Evolutionary conservation across 2,329 filamentous ascomycete species (phyloP).

Genomic region (Keithomyces neogunnii): DNA sequence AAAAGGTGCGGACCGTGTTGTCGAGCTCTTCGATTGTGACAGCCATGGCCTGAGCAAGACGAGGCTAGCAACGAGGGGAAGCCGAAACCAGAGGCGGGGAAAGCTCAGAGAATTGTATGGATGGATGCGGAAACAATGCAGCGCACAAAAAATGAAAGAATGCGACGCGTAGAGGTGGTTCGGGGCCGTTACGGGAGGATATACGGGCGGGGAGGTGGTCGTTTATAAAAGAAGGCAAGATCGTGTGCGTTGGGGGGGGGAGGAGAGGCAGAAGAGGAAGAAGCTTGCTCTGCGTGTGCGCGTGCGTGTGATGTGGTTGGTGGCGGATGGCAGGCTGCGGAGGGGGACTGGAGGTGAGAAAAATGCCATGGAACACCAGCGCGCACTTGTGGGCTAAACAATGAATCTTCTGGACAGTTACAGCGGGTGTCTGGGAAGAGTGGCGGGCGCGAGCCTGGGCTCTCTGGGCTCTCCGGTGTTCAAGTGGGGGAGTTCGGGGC

Average conservation of each 20-base stretch:
- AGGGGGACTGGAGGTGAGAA: background rate
- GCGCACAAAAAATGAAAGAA: conserved; percentile 14
- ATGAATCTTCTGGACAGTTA: background rate
- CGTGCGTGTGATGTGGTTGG: conserved; percentile 2
- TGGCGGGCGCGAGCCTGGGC: too few species aligned
- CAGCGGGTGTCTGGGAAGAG: too few species aligned
- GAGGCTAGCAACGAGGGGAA: conserved; percentile 20
- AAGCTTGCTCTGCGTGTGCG: conserved; percentile 4
- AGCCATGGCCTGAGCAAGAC: conserved; percentile 43
- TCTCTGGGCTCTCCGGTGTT: too few species aligned
- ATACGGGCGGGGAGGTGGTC: background rate
- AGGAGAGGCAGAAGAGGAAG: conserved; percentile 6
- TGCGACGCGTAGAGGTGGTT: conserved; percentile 14
- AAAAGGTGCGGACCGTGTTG: conserved; percentile 91
- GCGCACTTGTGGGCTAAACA: background rate
- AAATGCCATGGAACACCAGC: background rate
- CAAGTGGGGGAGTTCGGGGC: too few species aligned
- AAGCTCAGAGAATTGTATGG: conserved; percentile 11
- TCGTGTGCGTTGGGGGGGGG: conserved; percentile 7
- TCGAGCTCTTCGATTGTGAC: conserved; percentile 89
- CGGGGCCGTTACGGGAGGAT: background rate
- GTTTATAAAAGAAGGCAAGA: background rate
- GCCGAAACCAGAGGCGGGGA: conserved; percentile 19
- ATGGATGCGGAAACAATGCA: conserved; percentile 15
- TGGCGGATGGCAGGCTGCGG: background rate